Evolutionary conservation across 148 eudicot genomes (phyloP), one percentile per base, ranked within the genome.

Genomic region (Rhododendron mucronatum): DNA sequence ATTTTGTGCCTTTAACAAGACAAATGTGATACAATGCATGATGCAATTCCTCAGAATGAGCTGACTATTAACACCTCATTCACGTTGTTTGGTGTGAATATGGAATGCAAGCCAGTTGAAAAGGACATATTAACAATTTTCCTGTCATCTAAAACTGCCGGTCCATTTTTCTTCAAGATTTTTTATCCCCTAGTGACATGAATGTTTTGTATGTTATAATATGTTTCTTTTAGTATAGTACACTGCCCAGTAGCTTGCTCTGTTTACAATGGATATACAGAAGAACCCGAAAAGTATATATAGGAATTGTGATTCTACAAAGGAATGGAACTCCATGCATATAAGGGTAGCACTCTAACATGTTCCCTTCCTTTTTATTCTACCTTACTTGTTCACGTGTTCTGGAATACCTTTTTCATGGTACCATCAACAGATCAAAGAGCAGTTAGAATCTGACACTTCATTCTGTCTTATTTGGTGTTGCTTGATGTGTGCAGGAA

Each of bases 401-500:
- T 67, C 50, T 1, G 44, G 21, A 71, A 83, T 84, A 33, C 35
- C 30, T 71, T 2, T 30, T 50, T 67, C 53, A 37, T 44, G 23
- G 28, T 83, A 83, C 23, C 18, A 57, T 45, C 81, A 26, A 50
- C 30, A 51, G 48, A 39, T 48, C 28, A 26, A 61, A 73, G 67
- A 51, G 51, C 67, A 73, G 53, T 47, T 69, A 50, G 67, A 57
- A 48, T 51, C 21, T 35, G 0, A 18, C 28, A 51, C 33, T 12
- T 50, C 28, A 84, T 50, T 74, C 51, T 84, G 7, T 74, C 67
- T 53, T 45, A 78, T 45, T 44, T 78, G 16, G 35, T 47, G 21
- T 57, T 53, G 80, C 80, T 30, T 84, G 86, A 21, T 18, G 23
- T 87, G 41, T 76, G 83, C 80, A 87, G 88, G 88, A 41, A 79